Base-by-base conservation (phyloP, 371 early-diverging fungal species). In the Homolaphlyctis polyrhiza region DNA sequence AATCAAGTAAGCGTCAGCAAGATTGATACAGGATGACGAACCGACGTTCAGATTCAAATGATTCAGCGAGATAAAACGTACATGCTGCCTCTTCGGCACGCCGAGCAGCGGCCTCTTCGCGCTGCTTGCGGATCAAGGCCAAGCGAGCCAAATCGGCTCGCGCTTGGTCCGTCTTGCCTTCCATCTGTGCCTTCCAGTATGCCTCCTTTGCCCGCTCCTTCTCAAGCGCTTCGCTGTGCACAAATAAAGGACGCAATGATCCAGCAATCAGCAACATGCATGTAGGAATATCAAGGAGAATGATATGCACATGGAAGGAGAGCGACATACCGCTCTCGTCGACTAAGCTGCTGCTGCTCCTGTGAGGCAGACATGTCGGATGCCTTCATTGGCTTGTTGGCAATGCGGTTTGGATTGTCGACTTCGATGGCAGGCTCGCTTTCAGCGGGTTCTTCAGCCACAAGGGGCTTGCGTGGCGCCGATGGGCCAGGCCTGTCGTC, bases 81-180 rank as follows among this genome's bases (percentile, higher is more conserved):
- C 28, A 3, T 11, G 33, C 35, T 58, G 58, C 39, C 23, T 27
- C 81, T 65, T 83, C 79, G 1, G 73, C 74, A 67, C 75, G 78
- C 68, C 76, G 77, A 47, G 71, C 62, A 35, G 86, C 86, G 28
- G 87, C 88, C 70, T 86, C 86, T 71, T 86, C 88, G 54, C 88
- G 76, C 69, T 86, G 80, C 72, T 88, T 82, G 55, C 78, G 74
- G 63, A 88, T 83, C 63, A 86, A 60, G 25, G 88, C 88, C 64
- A 88, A 66, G 29, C 88, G 76, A 25, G 86, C 88, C 68, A 88
- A 67, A 68, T 88, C 88, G 8, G 82, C 70, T 66, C 82, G 73
- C 21, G 88, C 88, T 67, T 86, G 85, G 34, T 88, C 88, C 3
- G 88, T 88, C 76, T 86, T 86, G 57, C 88, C 88, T 64, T 85